Conservation (phyloP, 2,329 filamentous ascomycete genomes). For the Phaeosphaeria sp. region DNA sequence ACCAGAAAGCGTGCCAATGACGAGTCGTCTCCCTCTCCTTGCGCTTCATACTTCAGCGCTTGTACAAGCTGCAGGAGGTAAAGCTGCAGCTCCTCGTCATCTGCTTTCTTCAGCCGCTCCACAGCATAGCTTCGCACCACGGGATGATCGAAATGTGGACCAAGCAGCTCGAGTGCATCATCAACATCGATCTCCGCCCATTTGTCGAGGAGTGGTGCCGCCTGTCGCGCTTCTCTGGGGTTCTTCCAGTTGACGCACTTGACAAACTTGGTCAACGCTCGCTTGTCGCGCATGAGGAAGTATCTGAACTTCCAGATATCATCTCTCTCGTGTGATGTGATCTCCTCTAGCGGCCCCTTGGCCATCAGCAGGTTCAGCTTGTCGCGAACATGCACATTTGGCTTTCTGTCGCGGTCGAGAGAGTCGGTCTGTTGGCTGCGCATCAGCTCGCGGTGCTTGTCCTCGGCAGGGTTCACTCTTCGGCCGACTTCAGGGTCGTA, state of each 20-base stretch:
- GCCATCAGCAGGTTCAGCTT: constrained; percentile 90
- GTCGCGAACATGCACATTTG: constrained; percentile 93
- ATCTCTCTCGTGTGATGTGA: constrained; percentile 92
- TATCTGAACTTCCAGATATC: constrained; percentile 97
- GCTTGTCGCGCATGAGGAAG: constrained; percentile 88
- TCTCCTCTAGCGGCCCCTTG: constrained; percentile 87
- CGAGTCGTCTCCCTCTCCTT: constrained; percentile 73
- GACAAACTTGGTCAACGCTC: constrained; percentile 90
- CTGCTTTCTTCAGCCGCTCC: constrained; percentile 86
- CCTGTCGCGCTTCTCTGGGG: constrained; percentile 82
- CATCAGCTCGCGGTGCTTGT: constrained; percentile 90
- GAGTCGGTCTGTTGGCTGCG: constrained; percentile 93
- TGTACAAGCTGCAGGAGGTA: constrained; percentile 96
- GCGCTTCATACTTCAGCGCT: constrained; percentile 75
- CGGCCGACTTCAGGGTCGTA: constrained; percentile 94
- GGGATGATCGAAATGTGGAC: constrained; percentile 87
- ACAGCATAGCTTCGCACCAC: constrained; percentile 93
- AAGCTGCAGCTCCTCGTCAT: constrained; percentile 87
- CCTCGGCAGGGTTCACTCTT: constrained; percentile 90
- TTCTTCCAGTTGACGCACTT: constrained; percentile 97
- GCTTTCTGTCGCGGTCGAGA: constrained; percentile 92
- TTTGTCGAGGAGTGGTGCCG: constrained; percentile 85
- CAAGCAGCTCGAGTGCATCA: constrained; percentile 91
- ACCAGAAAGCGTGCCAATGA: constrained; percentile 91
- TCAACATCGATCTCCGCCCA: constrained; percentile 98